Evolutionary conservation across 352 stramenopile species (phyloP).

Genomic region (Phytophthora syringae): DNA sequence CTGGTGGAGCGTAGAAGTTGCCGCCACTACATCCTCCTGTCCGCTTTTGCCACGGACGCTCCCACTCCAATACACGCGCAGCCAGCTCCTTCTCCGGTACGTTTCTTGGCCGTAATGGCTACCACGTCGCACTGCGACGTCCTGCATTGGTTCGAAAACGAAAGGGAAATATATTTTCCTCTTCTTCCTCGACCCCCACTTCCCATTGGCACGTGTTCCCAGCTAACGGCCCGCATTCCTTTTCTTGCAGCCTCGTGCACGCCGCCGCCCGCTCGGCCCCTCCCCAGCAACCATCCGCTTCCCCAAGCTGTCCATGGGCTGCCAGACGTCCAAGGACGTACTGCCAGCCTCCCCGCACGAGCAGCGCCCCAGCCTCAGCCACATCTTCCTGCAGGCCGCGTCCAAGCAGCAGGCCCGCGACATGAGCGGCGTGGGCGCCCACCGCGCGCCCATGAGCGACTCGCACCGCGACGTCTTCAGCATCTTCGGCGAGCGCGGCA

Average conservation of each 20-base stretch:
- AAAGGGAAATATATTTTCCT: conserved; percentile 1
- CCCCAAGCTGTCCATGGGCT: conserved; percentile 56
- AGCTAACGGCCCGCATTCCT: neutral
- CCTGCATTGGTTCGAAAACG: neutral
- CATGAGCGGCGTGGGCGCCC: conserved; percentile 30
- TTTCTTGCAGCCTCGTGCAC: conserved; percentile 21
- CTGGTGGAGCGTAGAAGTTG: conserved; percentile 9
- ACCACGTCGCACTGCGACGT: neutral
- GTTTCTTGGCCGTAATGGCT: neutral
- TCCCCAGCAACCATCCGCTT: conserved; percentile 40
- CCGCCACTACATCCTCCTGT: conserved; percentile 20
- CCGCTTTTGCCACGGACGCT: conserved; percentile 14
- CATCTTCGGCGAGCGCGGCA: conserved; percentile 84
- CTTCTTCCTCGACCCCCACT: conserved; percentile 9
- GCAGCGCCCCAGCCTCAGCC: conserved; percentile 55
- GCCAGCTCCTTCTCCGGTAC: conserved; percentile 11
- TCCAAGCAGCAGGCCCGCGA: conserved; percentile 51
- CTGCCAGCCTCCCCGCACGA: conserved; percentile 35
- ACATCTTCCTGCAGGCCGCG: conserved; percentile 54
- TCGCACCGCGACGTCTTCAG: conserved; percentile 85
- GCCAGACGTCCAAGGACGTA: conserved; percentile 66
- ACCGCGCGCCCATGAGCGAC: conserved; percentile 27
- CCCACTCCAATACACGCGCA: too few relatives aligned
- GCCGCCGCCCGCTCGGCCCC: conserved; percentile 29
- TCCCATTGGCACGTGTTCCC: neutral